These are phyloP conservation scores for Sugiyamaella neomexicana DNA, from an alignment of 1,139 yeast species.

Conservation along the genomic window DNA sequence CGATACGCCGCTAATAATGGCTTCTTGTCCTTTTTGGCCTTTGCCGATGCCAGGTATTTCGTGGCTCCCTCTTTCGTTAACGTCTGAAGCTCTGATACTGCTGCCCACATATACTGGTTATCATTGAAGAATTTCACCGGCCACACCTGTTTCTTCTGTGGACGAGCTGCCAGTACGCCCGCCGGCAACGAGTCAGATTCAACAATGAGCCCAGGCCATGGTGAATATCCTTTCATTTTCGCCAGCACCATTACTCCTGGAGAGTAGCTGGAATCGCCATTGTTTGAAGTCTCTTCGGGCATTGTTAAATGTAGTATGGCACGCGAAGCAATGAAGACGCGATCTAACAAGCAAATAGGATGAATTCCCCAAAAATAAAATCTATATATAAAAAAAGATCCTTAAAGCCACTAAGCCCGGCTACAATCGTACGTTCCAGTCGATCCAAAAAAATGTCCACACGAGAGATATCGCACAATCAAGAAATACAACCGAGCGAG, in stretches of 20 bases:
- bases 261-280: slow-evolving; percentile 12
- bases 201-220: slow-evolving; percentile 45
- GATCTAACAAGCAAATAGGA: not conserved
- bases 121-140: slow-evolving; percentile 43
- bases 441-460: no score
- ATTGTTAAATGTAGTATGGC: not conserved
- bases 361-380: no score
- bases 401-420: no score
- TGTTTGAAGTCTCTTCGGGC: slow-evolving; percentile 7
- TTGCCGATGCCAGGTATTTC: slow-evolving; percentile 25
- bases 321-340: slow-evolving; percentile 1
- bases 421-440: no score
- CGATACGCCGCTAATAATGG: slow-evolving; percentile 54
- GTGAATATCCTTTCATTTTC: slow-evolving; percentile 41
- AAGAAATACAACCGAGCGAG: no score
- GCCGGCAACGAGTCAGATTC: slow-evolving; percentile 23
- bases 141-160: slow-evolving; percentile 29
- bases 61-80: slow-evolving; percentile 36
- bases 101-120: slow-evolving; percentile 38
- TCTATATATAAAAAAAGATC: no score
- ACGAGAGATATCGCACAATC: no score
- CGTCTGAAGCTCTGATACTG: slow-evolving; percentile 34
- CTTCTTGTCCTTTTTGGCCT: slow-evolving; percentile 38
- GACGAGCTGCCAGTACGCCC: slow-evolving; percentile 34
- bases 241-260: slow-evolving; percentile 43